Conservation (phyloP, 2,329 filamentous ascomycete genomes). For the Geoglossum cookeanum region DNA sequence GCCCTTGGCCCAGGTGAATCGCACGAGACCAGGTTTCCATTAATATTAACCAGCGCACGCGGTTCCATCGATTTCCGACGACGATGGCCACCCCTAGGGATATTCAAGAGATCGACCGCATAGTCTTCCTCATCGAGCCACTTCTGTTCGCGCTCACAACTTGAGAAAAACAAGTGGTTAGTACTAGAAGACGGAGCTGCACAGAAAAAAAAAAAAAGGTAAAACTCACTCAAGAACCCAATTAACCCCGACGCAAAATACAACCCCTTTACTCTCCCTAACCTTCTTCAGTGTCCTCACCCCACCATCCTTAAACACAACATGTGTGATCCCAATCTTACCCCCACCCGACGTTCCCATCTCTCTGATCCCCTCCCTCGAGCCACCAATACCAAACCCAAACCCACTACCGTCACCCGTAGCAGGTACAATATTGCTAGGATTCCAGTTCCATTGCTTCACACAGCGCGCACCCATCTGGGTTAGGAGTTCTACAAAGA, state of each 20-base stretch:
- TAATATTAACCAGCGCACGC: slow-evolving; percentile 44
- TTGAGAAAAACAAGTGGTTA: slow-evolving; percentile 16
- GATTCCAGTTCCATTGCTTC: slow-evolving; percentile 58
- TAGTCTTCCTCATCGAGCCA: slow-evolving; percentile 61
- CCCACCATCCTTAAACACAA: slow-evolving; percentile 76
- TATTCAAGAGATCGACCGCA: slow-evolving; percentile 43
- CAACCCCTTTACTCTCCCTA: slow-evolving; percentile 47
- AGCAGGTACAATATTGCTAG: slow-evolving; percentile 13
- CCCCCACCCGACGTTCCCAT: slow-evolving; percentile 12
- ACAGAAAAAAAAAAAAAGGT: background rate
- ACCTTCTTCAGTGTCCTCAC: slow-evolving; percentile 69
- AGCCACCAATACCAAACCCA: background rate
- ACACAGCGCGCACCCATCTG: slow-evolving; percentile 70
- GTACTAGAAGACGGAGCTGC: background rate
- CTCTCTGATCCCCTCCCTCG: background rate
- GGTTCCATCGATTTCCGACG: slow-evolving; percentile 72
- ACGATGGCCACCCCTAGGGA: slow-evolving; percentile 51
- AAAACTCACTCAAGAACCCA: slow-evolving; percentile 70
- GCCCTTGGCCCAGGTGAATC: slow-evolving; percentile 11
- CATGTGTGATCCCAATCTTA: slow-evolving; percentile 65
- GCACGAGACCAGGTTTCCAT: slow-evolving; percentile 38
- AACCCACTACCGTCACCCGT: slow-evolving; percentile 1
- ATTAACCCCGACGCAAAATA: slow-evolving; percentile 70
- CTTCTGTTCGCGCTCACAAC: slow-evolving; percentile 55
- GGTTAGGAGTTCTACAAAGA: slow-evolving; percentile 60